phyloP scores from a whole-genome alignment of 1,139 yeast genomes.

The Taiozyma sp. region DNA sequence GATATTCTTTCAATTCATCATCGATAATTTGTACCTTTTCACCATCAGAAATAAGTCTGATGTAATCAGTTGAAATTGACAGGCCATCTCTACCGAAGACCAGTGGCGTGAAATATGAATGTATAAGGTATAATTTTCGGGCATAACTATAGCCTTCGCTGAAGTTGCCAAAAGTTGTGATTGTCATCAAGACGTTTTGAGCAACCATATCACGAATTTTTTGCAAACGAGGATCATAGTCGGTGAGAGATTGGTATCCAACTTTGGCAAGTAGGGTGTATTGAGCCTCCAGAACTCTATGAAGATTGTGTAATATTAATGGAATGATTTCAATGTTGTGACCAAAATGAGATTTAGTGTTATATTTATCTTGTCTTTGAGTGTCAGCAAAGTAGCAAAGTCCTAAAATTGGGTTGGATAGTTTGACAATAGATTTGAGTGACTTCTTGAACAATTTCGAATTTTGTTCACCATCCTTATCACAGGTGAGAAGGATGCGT shows the following conservation, averaged over 20 bases:
- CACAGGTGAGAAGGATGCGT: slow-evolving; percentile 1
- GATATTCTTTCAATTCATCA: neutral
- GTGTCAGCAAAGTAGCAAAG: slow-evolving; percentile 7
- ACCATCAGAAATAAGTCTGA: neutral
- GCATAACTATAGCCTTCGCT: slow-evolving; percentile 4
- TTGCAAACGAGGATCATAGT: neutral
- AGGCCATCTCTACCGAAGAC: neutral
- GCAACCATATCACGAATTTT: slow-evolving; percentile 4
- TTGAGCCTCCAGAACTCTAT: slow-evolving; percentile 4
- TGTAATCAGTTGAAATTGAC: neutral
- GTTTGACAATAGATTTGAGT: slow-evolving; percentile 1
- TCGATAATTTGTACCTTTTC: neutral
- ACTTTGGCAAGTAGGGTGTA: neutral
- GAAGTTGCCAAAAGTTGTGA: slow-evolving; percentile 7
- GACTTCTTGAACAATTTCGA: neutral
- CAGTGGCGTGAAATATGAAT: slow-evolving; percentile 1
- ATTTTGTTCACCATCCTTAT: neutral
- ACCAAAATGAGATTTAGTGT: slow-evolving; percentile 6
- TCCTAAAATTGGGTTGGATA: slow-evolving; percentile 3
- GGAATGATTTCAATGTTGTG: slow-evolving; percentile 6
- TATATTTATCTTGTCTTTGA: slow-evolving; percentile 6
- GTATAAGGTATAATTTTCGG: slow-evolving; percentile 5
- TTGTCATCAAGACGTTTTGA: slow-evolving; percentile 5
- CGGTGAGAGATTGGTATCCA: neutral
- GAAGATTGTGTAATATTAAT: slow-evolving; percentile 4